phyloP scores from a whole-genome alignment of 139 green algal genomes.

The Micractinium conductrix region DNA sequence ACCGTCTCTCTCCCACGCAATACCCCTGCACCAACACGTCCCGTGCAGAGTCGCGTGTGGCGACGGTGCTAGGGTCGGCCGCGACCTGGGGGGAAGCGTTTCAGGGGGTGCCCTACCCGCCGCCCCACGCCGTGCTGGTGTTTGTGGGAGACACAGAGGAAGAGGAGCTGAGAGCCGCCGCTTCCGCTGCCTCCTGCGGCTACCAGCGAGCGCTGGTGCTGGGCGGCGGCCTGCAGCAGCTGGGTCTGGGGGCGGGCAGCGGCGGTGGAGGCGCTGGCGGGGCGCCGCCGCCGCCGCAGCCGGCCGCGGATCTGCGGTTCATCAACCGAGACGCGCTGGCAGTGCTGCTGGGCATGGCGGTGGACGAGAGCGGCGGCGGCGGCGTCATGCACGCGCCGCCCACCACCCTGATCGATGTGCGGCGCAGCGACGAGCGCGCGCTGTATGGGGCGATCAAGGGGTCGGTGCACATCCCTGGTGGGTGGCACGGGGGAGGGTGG shows the following conservation, averaged over 20 bases:
- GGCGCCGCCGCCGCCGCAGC: too few relatives aligned
- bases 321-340: conserved; percentile 57
- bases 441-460: conserved; percentile 78
- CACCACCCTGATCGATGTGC: conserved; percentile 67
- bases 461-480: conserved; percentile 55
- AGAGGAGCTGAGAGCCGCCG: conserved; percentile 36
- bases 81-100: conserved; percentile 37
- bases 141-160: conserved; percentile 41
- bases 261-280: too few relatives aligned
- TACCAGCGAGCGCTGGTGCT: conserved; percentile 47
- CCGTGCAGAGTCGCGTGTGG: conserved; percentile 23
- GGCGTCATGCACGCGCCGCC: conserved; percentile 8
- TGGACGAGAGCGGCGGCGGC: neutral
- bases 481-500: neutral
- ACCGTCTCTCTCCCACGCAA: neutral
- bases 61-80: conserved; percentile 14
- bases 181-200: conserved; percentile 33
- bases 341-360: conserved; percentile 21
- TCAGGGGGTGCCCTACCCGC: conserved; percentile 30
- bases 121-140: conserved; percentile 48
- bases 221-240: conserved; percentile 35
- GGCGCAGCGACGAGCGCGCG: conserved; percentile 77
- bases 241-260: neutral
- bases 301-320: conserved; percentile 48
- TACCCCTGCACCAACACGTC: neutral